Conservation (phyloP, 306 rosid species). For the Casuarina glauca region DNA sequence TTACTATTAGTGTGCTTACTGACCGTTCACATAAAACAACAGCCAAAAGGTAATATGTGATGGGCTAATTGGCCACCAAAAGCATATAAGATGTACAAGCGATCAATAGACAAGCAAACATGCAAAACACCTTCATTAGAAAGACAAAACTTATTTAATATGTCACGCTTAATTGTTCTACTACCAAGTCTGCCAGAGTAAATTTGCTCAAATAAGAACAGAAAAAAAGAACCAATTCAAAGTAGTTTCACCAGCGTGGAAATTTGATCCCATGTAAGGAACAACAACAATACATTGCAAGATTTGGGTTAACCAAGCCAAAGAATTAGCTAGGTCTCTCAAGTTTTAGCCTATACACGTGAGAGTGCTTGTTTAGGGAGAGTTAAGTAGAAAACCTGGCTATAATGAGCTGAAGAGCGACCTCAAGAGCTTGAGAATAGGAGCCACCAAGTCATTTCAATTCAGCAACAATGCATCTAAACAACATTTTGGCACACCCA, state of each 20-base stretch:
- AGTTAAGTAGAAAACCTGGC: conserved; percentile 50
- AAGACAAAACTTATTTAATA: background rate
- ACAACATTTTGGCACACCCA: conserved; percentile 20
- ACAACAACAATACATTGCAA: background rate
- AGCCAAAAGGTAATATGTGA: conserved; percentile 37
- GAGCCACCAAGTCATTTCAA: conserved; percentile 63
- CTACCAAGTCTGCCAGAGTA: background rate
- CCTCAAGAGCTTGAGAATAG: conserved; percentile 53
- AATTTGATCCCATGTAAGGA: conserved; percentile 20
- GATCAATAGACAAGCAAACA: background rate
- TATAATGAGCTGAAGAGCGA: conserved; percentile 48
- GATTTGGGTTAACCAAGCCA: background rate
- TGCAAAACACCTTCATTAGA: background rate
- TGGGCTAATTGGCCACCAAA: conserved; percentile 46
- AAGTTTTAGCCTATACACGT: background rate
- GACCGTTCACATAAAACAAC: conserved; percentile 43
- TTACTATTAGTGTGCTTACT: conserved; percentile 43
- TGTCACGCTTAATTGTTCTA: background rate
- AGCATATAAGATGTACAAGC: background rate
- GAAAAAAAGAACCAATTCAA: too few relatives aligned
- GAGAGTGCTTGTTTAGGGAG: background rate
- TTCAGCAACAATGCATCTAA: conserved; percentile 68
- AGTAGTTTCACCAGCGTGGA: background rate
- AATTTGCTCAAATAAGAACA: background rate
- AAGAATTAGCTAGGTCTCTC: background rate